phyloP scores from a whole-genome alignment of 306 rosid species.

The Chamaecrista fasciculata region DNA sequence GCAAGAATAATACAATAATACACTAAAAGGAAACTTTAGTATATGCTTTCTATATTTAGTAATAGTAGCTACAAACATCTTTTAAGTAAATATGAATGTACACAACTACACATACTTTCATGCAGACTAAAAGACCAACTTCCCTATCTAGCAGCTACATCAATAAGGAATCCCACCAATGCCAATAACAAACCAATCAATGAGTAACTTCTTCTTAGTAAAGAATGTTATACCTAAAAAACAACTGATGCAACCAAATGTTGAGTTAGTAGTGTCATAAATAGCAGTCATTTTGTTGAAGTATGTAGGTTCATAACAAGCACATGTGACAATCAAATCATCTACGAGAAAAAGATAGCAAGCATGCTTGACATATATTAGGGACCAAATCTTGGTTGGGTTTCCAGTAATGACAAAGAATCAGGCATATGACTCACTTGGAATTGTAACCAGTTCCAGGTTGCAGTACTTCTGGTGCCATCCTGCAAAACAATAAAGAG shows the following conservation, averaged over 20 bases:
- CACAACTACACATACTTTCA: background rate
- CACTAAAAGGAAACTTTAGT: background rate
- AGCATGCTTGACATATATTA: background rate
- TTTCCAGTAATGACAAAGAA: background rate
- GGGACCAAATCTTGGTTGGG: background rate
- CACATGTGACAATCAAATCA: background rate
- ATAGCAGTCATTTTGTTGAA: background rate
- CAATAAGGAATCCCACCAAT: background rate
- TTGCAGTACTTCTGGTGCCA: conserved; percentile 99
- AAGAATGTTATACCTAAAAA: background rate
- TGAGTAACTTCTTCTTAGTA: background rate
- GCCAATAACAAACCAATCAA: background rate
- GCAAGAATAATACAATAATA: background rate
- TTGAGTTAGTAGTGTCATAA: background rate
- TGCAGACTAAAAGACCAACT: background rate
- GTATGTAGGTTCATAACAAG: background rate
- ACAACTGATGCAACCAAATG: background rate
- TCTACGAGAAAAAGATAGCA: background rate
- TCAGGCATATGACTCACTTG: conserved; percentile 57
- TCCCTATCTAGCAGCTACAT: background rate
- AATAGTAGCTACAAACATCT: background rate
- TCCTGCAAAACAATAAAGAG: conserved; percentile 48
- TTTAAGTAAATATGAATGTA: background rate
- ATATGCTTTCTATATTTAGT: background rate
- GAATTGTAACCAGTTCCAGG: conserved; percentile 97